phyloP scores from a whole-genome alignment of 495 filamentous ascomycete genomes.

The Amniculicola lignicola region DNA sequence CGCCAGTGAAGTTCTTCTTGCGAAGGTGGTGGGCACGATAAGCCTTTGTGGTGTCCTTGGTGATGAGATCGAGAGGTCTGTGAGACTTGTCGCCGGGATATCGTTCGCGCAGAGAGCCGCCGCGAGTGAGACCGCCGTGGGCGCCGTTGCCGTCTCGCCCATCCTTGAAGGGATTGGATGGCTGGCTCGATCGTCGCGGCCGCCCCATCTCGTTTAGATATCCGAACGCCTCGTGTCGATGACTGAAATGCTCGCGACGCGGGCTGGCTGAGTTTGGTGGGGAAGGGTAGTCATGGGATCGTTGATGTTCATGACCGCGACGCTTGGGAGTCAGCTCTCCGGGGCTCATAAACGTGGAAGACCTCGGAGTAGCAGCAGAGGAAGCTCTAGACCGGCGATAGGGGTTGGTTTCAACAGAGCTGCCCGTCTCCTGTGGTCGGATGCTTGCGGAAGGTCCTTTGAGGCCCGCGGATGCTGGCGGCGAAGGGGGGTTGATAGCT shows the following conservation, averaged over 20 bases:
- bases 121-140: conserved; percentile 38
- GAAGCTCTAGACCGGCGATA: conserved; percentile 36
- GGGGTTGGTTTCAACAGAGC: conserved; percentile 38
- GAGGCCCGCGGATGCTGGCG: conserved; percentile 28
- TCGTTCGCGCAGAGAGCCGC: conserved; percentile 55
- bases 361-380: conserved; percentile 8
- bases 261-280: conserved; percentile 36
- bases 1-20: conserved; percentile 60
- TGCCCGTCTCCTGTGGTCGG: conserved; percentile 21
- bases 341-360: conserved; percentile 34
- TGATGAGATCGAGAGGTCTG: conserved; percentile 60
- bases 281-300: conserved; percentile 29
- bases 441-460: conserved; percentile 16
- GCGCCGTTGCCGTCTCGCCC: too few relatives aligned
- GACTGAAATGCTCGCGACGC: conserved; percentile 37
- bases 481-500: conserved; percentile 19
- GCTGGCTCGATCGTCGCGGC: conserved; percentile 30
- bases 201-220: conserved; percentile 27
- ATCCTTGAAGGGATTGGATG: not conserved
- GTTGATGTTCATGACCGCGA: too few relatives aligned
- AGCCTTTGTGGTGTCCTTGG: conserved; percentile 57
- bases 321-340: conserved; percentile 25
- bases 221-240: conserved; percentile 38
- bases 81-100: conserved; percentile 61
- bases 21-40: conserved; percentile 60